These are phyloP conservation scores for Escallonia rubra DNA, from an alignment of 129 eudicot genomes.

Conservation along the genomic window DNA sequence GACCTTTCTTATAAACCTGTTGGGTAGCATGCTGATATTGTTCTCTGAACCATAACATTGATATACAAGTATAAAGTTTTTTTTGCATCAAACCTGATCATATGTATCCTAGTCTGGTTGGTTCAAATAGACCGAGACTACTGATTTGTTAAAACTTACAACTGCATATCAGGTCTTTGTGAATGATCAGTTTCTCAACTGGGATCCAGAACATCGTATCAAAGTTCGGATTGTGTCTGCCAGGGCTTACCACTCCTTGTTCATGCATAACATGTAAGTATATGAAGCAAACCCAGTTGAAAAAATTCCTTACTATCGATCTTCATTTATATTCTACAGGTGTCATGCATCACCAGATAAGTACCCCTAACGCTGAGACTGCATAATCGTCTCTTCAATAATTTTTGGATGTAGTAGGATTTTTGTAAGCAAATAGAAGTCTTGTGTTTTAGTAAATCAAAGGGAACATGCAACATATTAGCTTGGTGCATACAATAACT, in stretches of 20 bases:
- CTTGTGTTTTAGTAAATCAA: neutral
- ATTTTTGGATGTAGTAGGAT: neutral
- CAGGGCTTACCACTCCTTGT: slow-evolving; percentile 95
- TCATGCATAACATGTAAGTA: slow-evolving; percentile 98
- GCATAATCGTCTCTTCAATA: slow-evolving; percentile 1
- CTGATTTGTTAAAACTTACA: slow-evolving; percentile 7
- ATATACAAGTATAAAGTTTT: too few relatives aligned
- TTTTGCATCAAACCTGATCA: too few relatives aligned
- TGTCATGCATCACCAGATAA: slow-evolving; percentile 45
- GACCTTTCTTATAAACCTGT: too few relatives aligned
- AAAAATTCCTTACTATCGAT: slow-evolving; percentile 12
- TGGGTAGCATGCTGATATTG: too few relatives aligned
- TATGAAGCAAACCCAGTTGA: neutral
- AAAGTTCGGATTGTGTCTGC: slow-evolving; percentile 97
- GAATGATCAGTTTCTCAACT: slow-evolving; percentile 91
- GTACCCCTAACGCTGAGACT: slow-evolving; percentile 12
- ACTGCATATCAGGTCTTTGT: slow-evolving; percentile 71
- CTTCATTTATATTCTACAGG: slow-evolving; percentile 22
- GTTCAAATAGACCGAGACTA: too few relatives aligned
- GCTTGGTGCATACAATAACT: slow-evolving; percentile 53
- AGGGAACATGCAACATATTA: slow-evolving; percentile 12
- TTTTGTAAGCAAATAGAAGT: neutral
- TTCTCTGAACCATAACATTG: too few relatives aligned
- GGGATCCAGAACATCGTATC: slow-evolving; percentile 93
- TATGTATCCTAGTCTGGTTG: too few relatives aligned